phyloP scores from a whole-genome alignment of 129 eudicot species.

The Cynara cardunculus region DNA sequence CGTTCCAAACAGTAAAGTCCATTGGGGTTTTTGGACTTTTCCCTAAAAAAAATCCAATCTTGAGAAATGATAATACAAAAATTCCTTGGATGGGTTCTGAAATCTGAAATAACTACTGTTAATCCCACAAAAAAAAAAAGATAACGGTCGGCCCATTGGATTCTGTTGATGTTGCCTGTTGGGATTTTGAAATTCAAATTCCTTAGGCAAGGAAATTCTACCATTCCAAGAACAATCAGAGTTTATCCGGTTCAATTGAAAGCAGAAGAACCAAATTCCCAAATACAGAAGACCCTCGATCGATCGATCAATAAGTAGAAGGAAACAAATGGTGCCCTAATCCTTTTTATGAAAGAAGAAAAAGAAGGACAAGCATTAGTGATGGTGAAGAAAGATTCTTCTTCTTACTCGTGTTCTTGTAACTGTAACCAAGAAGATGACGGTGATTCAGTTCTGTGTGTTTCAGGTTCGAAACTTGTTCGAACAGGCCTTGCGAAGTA shows the following conservation, averaged over 20 bases:
- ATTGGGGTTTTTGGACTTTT: no score
- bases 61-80: no score
- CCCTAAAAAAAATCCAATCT: no score
- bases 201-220: no score
- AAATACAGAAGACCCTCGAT: background rate
- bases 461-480: constrained; percentile 25
- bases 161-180: no score
- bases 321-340: background rate
- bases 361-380: background rate
- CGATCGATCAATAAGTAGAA: background rate
- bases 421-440: background rate
- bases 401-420: background rate
- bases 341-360: background rate
- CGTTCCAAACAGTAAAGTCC: no score
- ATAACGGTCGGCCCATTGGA: background rate
- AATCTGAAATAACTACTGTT: background rate
- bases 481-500: background rate
- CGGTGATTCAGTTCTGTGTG: constrained; percentile 22
- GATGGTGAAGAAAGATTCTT: background rate
- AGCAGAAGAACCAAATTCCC: background rate
- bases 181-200: background rate
- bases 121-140: background rate
- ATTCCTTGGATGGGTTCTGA: background rate
- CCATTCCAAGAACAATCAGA: background rate
- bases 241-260: background rate